Conservation (phyloP, 768 basidiomycete species). For the Phanerochaete sordida region DNA sequence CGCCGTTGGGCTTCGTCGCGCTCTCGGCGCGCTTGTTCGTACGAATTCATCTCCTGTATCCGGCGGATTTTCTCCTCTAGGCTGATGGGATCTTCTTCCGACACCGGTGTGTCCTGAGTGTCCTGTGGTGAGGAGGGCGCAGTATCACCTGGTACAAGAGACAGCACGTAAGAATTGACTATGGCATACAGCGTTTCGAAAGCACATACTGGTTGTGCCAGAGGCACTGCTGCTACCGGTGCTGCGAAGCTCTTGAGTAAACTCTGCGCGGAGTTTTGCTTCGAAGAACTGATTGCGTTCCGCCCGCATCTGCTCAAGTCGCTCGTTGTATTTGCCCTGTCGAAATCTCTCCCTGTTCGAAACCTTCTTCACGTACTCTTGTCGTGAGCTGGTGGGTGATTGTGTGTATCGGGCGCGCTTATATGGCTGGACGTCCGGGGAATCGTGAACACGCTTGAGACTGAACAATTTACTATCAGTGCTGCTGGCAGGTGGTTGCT, state of each 20-base stretch:
- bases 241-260: not conserved
- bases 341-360: not conserved
- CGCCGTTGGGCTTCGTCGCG: not conserved
- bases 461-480: not conserved
- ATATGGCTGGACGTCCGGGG: not conserved
- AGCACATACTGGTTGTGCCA: not conserved
- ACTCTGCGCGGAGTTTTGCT: not conserved
- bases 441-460: not conserved
- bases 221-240: not conserved
- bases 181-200: not conserved
- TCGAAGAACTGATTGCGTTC: not conserved
- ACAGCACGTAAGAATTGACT: not conserved
- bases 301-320: conserved; percentile 18
- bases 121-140: not conserved
- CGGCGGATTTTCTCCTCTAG: conserved; percentile 14
- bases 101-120: too few species aligned
- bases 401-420: not conserved
- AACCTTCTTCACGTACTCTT: not conserved
- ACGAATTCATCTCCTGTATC: conserved; percentile 10
- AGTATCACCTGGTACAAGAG: not conserved
- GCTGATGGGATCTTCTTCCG: conserved; percentile 13
- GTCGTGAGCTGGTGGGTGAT: not conserved
- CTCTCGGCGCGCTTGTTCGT: conserved; percentile 2
- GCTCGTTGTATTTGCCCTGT: conserved; percentile 11
- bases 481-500: not conserved